These are phyloP conservation scores for Phialocephala sp. DNA, from an alignment of 2,329 filamentous ascomycete genomes.

Conservation along the genomic window DNA sequence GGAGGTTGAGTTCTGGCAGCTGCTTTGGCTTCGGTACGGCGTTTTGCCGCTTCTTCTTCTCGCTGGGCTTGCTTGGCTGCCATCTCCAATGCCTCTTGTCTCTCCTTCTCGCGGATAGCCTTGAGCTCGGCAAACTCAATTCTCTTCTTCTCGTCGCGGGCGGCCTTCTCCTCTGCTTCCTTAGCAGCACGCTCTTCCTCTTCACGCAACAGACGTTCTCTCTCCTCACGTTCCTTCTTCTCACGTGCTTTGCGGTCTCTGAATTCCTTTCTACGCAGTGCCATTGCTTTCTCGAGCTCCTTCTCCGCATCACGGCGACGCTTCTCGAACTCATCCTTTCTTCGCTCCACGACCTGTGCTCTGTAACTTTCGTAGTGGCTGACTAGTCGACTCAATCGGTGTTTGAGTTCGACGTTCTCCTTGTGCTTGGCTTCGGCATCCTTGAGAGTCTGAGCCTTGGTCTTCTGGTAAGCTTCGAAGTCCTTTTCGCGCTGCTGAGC, in stretches of 20 bases:
- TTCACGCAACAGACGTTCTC: constrained; percentile 77
- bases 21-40: constrained; percentile 64
- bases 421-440: constrained; percentile 89
- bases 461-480: constrained; percentile 77
- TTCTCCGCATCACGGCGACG: constrained; percentile 89
- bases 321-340: constrained; percentile 95
- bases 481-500: constrained; percentile 81
- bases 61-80: constrained; percentile 75
- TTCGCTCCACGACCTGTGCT: constrained; percentile 80
- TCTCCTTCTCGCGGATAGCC: constrained; percentile 69
- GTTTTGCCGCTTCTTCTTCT: constrained; percentile 86
- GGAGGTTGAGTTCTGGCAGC: constrained; percentile 48
- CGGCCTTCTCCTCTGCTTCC: constrained; percentile 86
- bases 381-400: constrained; percentile 85
- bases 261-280: constrained; percentile 84
- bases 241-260: constrained; percentile 83
- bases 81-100: constrained; percentile 70
- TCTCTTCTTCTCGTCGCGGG: constrained; percentile 80
- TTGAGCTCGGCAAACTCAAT: constrained; percentile 70
- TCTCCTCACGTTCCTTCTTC: constrained; percentile 83
- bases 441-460: constrained; percentile 77
- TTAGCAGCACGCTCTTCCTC: constrained; percentile 81
- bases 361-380: constrained; percentile 85
- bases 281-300: constrained; percentile 91
- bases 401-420: constrained; percentile 90